Percentiles rank a stretch among this genome's conserved stretches.
These are phyloP conservation scores for Coniferiporia sulphurascens DNA, from an alignment of 1,284 basidiomycete species.

Conservation along the genomic window DNA sequence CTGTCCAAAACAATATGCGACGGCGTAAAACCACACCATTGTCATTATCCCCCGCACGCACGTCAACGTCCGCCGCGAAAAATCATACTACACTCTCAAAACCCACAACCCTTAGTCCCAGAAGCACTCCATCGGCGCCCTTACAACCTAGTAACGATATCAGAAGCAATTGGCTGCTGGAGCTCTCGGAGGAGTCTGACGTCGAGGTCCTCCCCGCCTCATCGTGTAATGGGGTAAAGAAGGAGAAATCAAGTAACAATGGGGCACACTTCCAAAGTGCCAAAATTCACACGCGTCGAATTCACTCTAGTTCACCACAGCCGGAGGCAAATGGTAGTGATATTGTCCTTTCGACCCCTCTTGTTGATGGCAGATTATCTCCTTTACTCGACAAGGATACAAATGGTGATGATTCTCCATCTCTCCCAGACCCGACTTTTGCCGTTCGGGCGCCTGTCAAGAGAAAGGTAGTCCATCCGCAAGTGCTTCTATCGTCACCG, in stretches of 20 bases:
- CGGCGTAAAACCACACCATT: background rate
- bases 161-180: conserved; percentile 7
- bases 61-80: background rate
- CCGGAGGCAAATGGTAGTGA: background rate
- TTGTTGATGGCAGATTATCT: background rate
- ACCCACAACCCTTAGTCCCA: background rate
- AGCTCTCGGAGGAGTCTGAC: conserved; percentile 1
- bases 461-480: conserved; percentile 13
- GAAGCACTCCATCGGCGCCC: background rate
- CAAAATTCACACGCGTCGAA: background rate
- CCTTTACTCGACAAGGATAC: background rate
- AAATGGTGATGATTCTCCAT: background rate
- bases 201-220: background rate
- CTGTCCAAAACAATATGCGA: background rate
- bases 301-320: background rate
- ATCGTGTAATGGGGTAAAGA: background rate
- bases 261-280: conserved; percentile 5
- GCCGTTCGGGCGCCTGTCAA: conserved; percentile 27
- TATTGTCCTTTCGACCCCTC: background rate
- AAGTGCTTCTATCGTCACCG: conserved; percentile 31
- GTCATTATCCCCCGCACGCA: background rate
- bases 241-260: background rate
- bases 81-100: background rate
- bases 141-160: background rate
- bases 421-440: conserved; percentile 29